A percentile compares a stretch with the other conserved stretches of the same genome.
These are phyloP conservation scores for Rosa persica DNA, from an alignment of 306 rosid genomes.

Conservation along the genomic window DNA sequence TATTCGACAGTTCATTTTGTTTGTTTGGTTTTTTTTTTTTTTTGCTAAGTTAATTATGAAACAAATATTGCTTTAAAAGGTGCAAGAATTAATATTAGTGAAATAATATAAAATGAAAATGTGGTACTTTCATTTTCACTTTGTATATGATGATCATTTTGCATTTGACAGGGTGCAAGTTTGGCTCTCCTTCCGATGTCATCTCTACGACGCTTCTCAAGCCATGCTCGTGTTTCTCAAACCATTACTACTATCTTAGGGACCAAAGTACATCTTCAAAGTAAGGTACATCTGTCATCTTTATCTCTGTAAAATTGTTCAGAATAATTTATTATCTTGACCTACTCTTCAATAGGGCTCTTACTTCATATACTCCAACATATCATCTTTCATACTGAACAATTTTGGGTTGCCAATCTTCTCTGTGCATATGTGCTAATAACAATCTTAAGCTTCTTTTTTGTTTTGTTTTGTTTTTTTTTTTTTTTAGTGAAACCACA, in stretches of 20 bases:
- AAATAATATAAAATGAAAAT: not conserved
- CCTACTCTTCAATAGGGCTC: not conserved
- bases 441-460: not conserved
- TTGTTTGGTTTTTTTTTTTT: not conserved
- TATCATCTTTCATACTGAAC: not conserved
- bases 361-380: not conserved
- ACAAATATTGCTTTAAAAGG: not conserved
- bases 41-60: not conserved
- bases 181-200: not conserved
- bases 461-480: too few relatives aligned
- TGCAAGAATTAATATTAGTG: not conserved
- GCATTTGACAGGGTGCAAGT: not conserved
- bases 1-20: not conserved
- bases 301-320: not conserved
- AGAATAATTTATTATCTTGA: not conserved
- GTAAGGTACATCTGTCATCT: not conserved
- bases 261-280: conserved; percentile 2
- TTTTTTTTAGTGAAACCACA: not conserved
- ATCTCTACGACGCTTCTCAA: not conserved
- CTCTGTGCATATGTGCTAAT: not conserved
- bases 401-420: not conserved
- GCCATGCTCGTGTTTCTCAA: not conserved
- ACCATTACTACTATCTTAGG: not conserved
- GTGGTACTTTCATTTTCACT: not conserved
- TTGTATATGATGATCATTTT: not conserved